Base-by-base conservation (phyloP, 495 filamentous ascomycete species). In the Neurospora tetrasperma region DNA sequence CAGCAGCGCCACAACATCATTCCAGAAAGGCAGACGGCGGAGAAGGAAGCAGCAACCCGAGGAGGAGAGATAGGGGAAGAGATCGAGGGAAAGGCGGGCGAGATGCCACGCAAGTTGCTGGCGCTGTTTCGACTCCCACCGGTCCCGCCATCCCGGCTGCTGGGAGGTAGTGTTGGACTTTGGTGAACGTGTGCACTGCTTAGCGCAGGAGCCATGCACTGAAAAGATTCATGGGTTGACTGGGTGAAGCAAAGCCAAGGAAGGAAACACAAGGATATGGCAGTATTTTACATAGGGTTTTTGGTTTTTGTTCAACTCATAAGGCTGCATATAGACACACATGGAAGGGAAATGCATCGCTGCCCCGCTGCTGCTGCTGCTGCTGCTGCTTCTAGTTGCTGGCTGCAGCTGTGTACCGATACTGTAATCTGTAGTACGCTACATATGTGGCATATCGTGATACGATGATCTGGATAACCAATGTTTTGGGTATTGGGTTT, bases 51-150 rank as follows among this genome's bases (percentile, higher is more conserved):
- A 54, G 59, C 6, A 23, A 66, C 1, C 0, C 54, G 44, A 27
- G 69, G 27, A 44, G 31, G 23, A n/a, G 68, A 35, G 40, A 43
- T 16, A 0, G 9, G n/a, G 40, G 71, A 20, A 38, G 31, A 35
- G 40, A 43, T 31, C 14, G 59, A 69, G 35, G 73, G n/a, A 73
- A 59, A 69, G 76, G 70, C 72, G 43, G 72, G 35, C 70, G 68
- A 16, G 70, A 72, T 38, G 70, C 70, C 68, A 44, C 71, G 42
- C 41, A 44, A 66, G 54, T 35, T 66, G 27, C 54, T 14, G 6
- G 54, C 27, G 54, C 27, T 66, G 27, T 27, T 35, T 66, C 27
- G 54, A 66, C 27, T 35, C 27, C 27, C 54, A 35, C 54, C 54
- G 54, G 54, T 35, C 54, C 54, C 54, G 54, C 54, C 3, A 66